phyloP scores from a whole-genome alignment of 2,329 filamentous ascomycete species.

The Aureobasidium lini region DNA sequence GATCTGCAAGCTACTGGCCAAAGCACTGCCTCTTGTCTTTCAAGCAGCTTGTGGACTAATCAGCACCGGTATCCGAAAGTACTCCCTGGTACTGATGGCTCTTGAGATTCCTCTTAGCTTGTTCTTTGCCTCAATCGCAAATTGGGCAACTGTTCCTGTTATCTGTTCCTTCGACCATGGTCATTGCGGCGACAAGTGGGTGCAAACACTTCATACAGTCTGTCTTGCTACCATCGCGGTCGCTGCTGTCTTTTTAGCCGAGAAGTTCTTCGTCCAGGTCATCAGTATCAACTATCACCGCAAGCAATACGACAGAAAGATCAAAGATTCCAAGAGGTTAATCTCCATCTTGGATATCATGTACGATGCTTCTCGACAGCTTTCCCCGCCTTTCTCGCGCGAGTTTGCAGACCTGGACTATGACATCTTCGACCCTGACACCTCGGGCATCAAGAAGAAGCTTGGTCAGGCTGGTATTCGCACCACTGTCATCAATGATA shows the following conservation, averaged over 20 bases:
- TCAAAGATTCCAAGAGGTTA: slow-evolving; percentile 72
- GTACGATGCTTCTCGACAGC: slow-evolving; percentile 69
- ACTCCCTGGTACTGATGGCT: slow-evolving; percentile 56
- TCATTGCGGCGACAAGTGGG: slow-evolving; percentile 31
- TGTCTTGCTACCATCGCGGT: slow-evolving; percentile 56
- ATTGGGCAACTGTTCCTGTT: slow-evolving; percentile 53
- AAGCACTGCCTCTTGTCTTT: slow-evolving; percentile 53
- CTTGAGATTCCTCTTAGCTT: slow-evolving; percentile 60
- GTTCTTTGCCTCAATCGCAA: slow-evolving; percentile 60
- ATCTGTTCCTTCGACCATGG: slow-evolving; percentile 19
- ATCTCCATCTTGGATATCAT: slow-evolving; percentile 65
- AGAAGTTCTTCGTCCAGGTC: slow-evolving; percentile 64
- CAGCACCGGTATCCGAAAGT: slow-evolving; percentile 63
- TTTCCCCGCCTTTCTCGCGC: slow-evolving; percentile 76
- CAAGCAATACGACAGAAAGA: slow-evolving; percentile 62
- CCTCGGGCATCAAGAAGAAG: slow-evolving; percentile 39
- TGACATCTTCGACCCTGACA: slow-evolving; percentile 70
- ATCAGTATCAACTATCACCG: slow-evolving; percentile 68
- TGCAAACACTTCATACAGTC: slow-evolving; percentile 46
- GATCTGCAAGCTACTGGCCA: slow-evolving; percentile 58
- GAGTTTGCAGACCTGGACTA: slow-evolving; percentile 78
- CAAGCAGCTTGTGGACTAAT: slow-evolving; percentile 64
- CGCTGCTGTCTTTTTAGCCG: slow-evolving; percentile 55
- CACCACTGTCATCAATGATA: slow-evolving; percentile 57
- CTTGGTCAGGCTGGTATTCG: slow-evolving; percentile 47